Evolutionary conservation across 2,329 filamentous ascomycete species (phyloP).

Genomic region (Aspergillus hortae): DNA sequence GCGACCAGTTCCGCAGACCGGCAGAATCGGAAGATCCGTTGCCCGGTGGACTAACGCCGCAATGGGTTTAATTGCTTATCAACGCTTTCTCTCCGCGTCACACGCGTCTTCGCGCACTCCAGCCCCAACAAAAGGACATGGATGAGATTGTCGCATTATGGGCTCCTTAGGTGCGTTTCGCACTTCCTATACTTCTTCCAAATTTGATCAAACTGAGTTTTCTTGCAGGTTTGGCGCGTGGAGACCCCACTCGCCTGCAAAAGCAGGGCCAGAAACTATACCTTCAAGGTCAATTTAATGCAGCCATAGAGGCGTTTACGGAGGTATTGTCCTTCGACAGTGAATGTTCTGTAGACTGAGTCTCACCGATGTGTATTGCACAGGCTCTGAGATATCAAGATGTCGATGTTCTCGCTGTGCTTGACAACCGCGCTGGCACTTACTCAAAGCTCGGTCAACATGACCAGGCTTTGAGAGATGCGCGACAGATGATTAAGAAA

Average conservation of each 20-base stretch:
- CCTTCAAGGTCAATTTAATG: slow-evolving; percentile 40
- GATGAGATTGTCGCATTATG: slow-evolving; percentile 1
- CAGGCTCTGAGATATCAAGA: slow-evolving; percentile 37
- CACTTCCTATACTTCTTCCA: not conserved
- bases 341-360: not conserved
- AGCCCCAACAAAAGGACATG: not conserved
- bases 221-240: slow-evolving; percentile 10
- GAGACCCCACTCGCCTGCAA: slow-evolving; percentile 26
- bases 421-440: slow-evolving; percentile 55
- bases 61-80: not conserved
- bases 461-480: slow-evolving; percentile 53
- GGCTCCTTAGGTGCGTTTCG: slow-evolving; percentile 12
- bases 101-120: not conserved
- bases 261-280: slow-evolving; percentile 43
- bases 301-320: slow-evolving; percentile 42
- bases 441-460: slow-evolving; percentile 52
- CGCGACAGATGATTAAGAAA: slow-evolving; percentile 53
- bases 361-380: not conserved
- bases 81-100: not conserved
- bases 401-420: slow-evolving; percentile 37
- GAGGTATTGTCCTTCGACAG: slow-evolving; percentile 27
- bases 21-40: slow-evolving; percentile 10
- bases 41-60: slow-evolving; percentile 11
- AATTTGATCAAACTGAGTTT: not conserved
- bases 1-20: slow-evolving; percentile 20